Evolutionary conservation across 2,329 filamentous ascomycete species (phyloP).

Genomic region (Pseudocercospora musae): DNA sequence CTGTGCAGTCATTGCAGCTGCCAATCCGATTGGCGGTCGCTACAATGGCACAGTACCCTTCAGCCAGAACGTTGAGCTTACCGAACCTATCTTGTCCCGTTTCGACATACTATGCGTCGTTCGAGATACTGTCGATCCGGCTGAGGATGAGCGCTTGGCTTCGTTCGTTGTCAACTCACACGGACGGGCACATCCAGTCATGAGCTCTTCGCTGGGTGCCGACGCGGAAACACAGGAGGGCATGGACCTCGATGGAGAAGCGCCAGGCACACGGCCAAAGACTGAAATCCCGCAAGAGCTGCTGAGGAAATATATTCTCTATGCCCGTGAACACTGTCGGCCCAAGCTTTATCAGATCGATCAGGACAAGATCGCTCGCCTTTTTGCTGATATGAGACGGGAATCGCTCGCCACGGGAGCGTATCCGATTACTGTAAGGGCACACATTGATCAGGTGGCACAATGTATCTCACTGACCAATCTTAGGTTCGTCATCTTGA

Average conservation of each 20-base stretch:
- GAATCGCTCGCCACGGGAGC: conserved; percentile 91
- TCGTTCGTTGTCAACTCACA: conserved; percentile 95
- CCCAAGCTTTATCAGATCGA: conserved; percentile 98
- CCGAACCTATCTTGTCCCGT: conserved; percentile 94
- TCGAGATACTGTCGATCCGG: conserved; percentile 87
- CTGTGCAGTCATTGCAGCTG: conserved; percentile 92
- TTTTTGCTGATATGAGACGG: conserved; percentile 94
- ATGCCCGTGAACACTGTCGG: conserved; percentile 80
- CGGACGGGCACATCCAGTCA: conserved; percentile 75
- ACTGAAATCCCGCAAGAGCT: conserved; percentile 87
- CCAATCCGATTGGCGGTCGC: conserved; percentile 91
- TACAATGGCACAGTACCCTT: conserved; percentile 97
- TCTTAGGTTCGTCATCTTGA: conserved; percentile 88
- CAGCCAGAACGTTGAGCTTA: conserved; percentile 92
- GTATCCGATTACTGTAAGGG: conserved; percentile 91
- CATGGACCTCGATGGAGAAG: conserved; percentile 58
- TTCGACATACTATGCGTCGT: conserved; percentile 98
- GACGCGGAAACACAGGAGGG: conserved; percentile 41
- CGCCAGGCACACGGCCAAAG: conserved; percentile 46
- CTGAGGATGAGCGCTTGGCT: conserved; percentile 87
- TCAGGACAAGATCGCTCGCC: conserved; percentile 88
- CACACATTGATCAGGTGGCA: neutral
- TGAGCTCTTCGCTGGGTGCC: conserved; percentile 35
- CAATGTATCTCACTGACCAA: conserved; percentile 1
- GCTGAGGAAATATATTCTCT: conserved; percentile 93